phyloP scores from a whole-genome alignment of 148 eudicot genomes.

The Silene uniflora region DNA sequence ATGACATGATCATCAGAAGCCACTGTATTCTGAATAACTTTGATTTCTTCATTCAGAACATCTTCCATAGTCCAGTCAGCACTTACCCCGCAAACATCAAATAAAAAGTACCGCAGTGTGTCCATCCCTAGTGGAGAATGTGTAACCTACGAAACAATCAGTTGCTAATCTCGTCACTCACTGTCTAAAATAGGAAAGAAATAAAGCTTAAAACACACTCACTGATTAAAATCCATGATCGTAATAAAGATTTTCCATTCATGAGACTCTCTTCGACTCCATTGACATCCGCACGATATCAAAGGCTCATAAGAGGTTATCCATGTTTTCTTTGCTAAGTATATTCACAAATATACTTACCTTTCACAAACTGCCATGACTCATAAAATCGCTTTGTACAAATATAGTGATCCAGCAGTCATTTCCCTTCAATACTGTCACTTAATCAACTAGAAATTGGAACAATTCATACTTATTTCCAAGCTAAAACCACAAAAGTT shows the following conservation, averaged over 20 bases:
- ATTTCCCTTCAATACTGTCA: not conserved
- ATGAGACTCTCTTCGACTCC: too few species aligned
- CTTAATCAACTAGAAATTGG: too few species aligned
- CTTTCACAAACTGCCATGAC: not conserved
- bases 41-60: slow-evolving; percentile 76
- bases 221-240: too few species aligned
- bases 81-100: slow-evolving; percentile 71
- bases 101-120: slow-evolving; percentile 67
- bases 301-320: too few species aligned
- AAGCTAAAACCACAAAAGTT: too few species aligned
- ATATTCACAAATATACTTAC: too few species aligned
- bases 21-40: slow-evolving; percentile 53
- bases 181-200: not conserved
- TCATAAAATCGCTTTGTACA: too few species aligned
- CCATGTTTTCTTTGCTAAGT: too few species aligned
- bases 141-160: slow-evolving; percentile 55
- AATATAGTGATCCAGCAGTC: not conserved
- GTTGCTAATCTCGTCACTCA: slow-evolving; percentile 12
- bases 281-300: too few species aligned
- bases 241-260: too few species aligned
- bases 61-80: slow-evolving; percentile 97
- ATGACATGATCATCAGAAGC: slow-evolving; percentile 90
- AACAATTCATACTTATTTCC: too few species aligned
- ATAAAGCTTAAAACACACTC: not conserved
- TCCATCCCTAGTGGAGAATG: slow-evolving; percentile 96